Evolutionary conservation across 2,329 filamentous ascomycete species (phyloP).

Genomic region (Arthrobotrys sinensis): DNA sequence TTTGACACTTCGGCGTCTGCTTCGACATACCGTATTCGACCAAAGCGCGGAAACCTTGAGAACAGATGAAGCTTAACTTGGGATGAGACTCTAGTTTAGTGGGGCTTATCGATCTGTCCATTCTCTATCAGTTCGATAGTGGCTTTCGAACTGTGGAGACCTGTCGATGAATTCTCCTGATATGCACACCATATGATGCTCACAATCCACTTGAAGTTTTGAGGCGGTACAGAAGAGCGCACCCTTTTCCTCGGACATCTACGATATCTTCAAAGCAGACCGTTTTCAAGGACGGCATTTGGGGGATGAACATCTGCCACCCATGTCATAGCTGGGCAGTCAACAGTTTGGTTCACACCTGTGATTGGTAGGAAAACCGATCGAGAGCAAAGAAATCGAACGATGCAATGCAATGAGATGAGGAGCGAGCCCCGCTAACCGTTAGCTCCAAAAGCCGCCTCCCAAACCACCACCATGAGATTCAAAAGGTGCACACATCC

Average conservation of each 20-base stretch:
- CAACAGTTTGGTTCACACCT: conserved; percentile 4
- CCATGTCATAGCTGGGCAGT: conserved; percentile 41
- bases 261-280: conserved; percentile 11
- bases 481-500: conserved; percentile 16
- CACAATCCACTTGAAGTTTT: neutral
- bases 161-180: conserved; percentile 31
- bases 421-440: conserved; percentile 46
- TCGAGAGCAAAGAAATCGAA: conserved; percentile 32
- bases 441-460: conserved; percentile 22
- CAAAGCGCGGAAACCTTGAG: neutral
- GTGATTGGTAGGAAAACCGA: conserved; percentile 54
- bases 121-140: conserved; percentile 24
- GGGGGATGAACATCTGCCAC: conserved; percentile 32
- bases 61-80: conserved; percentile 35
- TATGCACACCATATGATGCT: conserved; percentile 17
- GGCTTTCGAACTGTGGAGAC: conserved; percentile 15
- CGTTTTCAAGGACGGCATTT: conserved; percentile 24
- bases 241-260: conserved; percentile 11
- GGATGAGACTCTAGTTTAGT: conserved; percentile 30
- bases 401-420: conserved; percentile 56
- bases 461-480: neutral
- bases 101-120: conserved; percentile 7
- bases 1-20: conserved; percentile 49
- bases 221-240: conserved; percentile 16
- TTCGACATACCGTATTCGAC: conserved; percentile 56